These are phyloP conservation scores for Cladosporium cucumerinum DNA, from an alignment of 2,329 filamentous ascomycete species.

Conservation along the genomic window DNA sequence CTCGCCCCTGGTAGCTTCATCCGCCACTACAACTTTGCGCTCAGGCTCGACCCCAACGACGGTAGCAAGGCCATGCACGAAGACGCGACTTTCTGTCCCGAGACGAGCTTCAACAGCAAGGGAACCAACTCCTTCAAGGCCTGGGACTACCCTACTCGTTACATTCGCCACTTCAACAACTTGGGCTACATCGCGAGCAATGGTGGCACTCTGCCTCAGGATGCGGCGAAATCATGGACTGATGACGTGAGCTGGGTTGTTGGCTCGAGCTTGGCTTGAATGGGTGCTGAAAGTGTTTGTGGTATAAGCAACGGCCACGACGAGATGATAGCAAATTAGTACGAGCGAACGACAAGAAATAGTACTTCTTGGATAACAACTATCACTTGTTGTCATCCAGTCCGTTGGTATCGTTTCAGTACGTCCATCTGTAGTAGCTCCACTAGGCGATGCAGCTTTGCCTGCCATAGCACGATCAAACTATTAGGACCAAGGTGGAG, in stretches of 20 bases:
- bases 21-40: constrained; percentile 53
- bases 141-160: constrained; percentile 61
- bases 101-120: constrained; percentile 49
- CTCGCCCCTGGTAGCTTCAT: constrained; percentile 59
- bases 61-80: constrained; percentile 56
- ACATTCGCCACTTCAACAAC: constrained; percentile 53
- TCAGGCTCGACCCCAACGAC: constrained; percentile 52
- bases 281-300: not conserved
- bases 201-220: constrained; percentile 56
- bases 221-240: constrained; percentile 49
- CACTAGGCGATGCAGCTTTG: not conserved
- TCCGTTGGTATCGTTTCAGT: not conserved
- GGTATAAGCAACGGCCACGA: not conserved
- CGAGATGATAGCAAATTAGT: not conserved
- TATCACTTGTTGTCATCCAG: not conserved
- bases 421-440: constrained; percentile 17
- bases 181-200: constrained; percentile 51
- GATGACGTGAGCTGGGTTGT: constrained; percentile 55
- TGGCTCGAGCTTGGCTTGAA: constrained; percentile 44
- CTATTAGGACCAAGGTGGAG: not conserved
- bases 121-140: constrained; percentile 51
- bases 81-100: constrained; percentile 62
- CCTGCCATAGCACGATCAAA: not conserved
- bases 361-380: not conserved
- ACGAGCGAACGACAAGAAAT: not conserved